Percentiles rank a stretch among this genome's conserved stretches.
Conservation (phyloP, 2,329 filamentous ascomycete species). For the Bipolaris gigantea region DNA sequence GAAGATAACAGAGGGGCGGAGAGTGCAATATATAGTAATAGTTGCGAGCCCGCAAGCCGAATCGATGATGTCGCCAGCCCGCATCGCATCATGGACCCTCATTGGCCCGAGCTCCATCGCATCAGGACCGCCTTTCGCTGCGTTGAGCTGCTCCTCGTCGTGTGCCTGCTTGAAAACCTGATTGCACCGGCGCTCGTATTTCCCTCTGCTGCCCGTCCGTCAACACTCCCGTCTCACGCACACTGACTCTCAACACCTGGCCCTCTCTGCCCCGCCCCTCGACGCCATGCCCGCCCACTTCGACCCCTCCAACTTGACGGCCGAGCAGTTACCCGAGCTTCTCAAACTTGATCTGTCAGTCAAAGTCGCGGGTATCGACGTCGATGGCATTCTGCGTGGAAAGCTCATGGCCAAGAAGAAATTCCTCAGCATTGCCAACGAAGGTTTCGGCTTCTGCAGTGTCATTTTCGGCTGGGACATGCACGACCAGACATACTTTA, state of each 20-base stretch:
- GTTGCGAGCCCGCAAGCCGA: slow-evolving; percentile 2
- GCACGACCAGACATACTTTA: slow-evolving; percentile 89
- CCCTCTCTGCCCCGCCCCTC: neutral
- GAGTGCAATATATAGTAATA: slow-evolving; percentile 14
- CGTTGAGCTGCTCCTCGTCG: slow-evolving; percentile 4
- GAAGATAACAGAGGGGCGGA: slow-evolving; percentile 10
- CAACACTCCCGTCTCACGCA: neutral
- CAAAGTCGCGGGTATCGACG: slow-evolving; percentile 85
- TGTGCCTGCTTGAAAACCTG: slow-evolving; percentile 11
- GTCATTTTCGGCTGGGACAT: slow-evolving; percentile 97
- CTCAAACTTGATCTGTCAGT: slow-evolving; percentile 74
- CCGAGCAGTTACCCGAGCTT: slow-evolving; percentile 65
- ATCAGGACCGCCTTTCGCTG: slow-evolving; percentile 3
- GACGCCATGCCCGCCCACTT: slow-evolving; percentile 16
- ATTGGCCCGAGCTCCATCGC: slow-evolving; percentile 37
- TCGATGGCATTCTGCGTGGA: slow-evolving; percentile 83
- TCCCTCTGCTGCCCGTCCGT: slow-evolving; percentile 1
- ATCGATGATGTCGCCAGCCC: slow-evolving; percentile 21
- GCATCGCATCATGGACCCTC: slow-evolving; percentile 17
- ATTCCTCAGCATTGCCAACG: slow-evolving; percentile 78
- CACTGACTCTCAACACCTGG: neutral
- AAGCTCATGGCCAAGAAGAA: slow-evolving; percentile 93
- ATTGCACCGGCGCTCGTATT: slow-evolving; percentile 2
- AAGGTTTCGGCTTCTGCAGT: slow-evolving; percentile 90
- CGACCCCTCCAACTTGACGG: slow-evolving; percentile 54